Conservation (phyloP, 2,329 filamentous ascomycete species). For the Ophiosphaerella herpotricha region DNA sequence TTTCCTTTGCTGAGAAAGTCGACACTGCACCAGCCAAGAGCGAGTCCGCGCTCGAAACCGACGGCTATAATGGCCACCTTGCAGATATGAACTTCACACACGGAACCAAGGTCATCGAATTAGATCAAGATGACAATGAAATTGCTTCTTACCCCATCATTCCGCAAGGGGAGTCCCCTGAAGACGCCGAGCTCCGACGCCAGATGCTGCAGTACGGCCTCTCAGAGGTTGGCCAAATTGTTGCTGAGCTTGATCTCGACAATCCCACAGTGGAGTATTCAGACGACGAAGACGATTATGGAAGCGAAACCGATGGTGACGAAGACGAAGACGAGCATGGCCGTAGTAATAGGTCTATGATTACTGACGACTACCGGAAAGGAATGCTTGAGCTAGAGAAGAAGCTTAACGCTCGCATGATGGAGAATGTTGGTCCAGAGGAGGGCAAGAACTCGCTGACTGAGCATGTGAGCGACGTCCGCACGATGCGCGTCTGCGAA, state of each 20-base stretch:
- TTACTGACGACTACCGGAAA: conserved; percentile 75
- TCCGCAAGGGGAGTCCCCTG: conserved; percentile 74
- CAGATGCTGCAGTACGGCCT: conserved; percentile 92
- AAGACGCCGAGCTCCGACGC: conserved; percentile 78
- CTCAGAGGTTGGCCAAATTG: conserved; percentile 86
- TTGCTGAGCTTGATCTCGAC: conserved; percentile 87
- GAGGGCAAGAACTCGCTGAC: conserved; percentile 41
- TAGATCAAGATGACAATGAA: conserved; percentile 50
- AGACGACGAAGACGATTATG: conserved; percentile 57
- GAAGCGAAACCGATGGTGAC: conserved; percentile 55
- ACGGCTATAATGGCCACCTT: conserved; percentile 34
- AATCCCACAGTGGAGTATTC: conserved; percentile 60
- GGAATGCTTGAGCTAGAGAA: conserved; percentile 87
- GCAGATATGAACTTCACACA: conserved; percentile 34
- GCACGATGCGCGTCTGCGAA: conserved; percentile 55
- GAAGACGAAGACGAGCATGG: conserved; percentile 79
- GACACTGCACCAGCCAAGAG: conserved; percentile 47
- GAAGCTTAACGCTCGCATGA: conserved; percentile 65
- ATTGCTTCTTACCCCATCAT: conserved; percentile 58
- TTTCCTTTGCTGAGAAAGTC: conserved; percentile 65
- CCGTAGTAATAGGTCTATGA: conserved; percentile 67
- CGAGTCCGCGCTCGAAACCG: conserved; percentile 14
- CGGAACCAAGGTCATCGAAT: conserved; percentile 48
- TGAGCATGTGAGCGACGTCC: conserved; percentile 61
- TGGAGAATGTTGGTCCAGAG: conserved; percentile 63